These are phyloP conservation scores for Ophiostoma ips DNA, from an alignment of 2,329 filamentous ascomycete genomes.

Conservation along the genomic window DNA sequence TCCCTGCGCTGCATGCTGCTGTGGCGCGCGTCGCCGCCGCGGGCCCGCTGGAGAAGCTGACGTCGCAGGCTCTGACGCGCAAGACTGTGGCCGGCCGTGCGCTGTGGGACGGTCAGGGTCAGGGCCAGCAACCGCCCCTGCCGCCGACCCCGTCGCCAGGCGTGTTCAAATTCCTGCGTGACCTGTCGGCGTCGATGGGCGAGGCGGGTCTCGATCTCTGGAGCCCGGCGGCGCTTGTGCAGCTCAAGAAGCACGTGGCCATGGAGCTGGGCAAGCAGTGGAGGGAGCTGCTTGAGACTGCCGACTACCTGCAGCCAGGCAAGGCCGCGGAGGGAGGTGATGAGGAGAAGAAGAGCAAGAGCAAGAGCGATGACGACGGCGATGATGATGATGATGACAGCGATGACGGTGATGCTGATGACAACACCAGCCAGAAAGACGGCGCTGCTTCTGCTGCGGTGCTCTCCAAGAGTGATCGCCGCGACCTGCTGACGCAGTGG, in stretches of 20 bases:
- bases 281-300: conserved; percentile 26
- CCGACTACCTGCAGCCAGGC: conserved; percentile 10
- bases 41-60: conserved; percentile 35
- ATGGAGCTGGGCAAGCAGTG: conserved; percentile 36
- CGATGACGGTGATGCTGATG: not conserved
- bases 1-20: conserved; percentile 49
- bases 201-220: conserved; percentile 64
- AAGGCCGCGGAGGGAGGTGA: not conserved
- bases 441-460: not conserved
- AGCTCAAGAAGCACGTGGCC: conserved; percentile 46
- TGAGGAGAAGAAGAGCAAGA: too few species aligned
- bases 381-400: conserved; percentile 10
- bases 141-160: conserved; percentile 67
- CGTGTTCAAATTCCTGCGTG: conserved; percentile 57
- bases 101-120: conserved; percentile 82
- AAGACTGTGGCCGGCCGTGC: conserved; percentile 44
- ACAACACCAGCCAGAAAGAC: not conserved
- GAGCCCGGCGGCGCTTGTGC: conserved; percentile 52
- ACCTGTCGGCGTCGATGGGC: conserved; percentile 53
- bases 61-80: conserved; percentile 26
- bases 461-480: conserved; percentile 3
- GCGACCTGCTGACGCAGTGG: conserved; percentile 44
- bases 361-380: conserved; percentile 9
- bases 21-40: conserved; percentile 41
- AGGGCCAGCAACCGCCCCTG: conserved; percentile 61